Evolutionary conservation across 2,329 filamentous ascomycete genomes (phyloP), one percentile per base, ranked within the genome.

Genomic region (Parastagonospora nodorum): DNA sequence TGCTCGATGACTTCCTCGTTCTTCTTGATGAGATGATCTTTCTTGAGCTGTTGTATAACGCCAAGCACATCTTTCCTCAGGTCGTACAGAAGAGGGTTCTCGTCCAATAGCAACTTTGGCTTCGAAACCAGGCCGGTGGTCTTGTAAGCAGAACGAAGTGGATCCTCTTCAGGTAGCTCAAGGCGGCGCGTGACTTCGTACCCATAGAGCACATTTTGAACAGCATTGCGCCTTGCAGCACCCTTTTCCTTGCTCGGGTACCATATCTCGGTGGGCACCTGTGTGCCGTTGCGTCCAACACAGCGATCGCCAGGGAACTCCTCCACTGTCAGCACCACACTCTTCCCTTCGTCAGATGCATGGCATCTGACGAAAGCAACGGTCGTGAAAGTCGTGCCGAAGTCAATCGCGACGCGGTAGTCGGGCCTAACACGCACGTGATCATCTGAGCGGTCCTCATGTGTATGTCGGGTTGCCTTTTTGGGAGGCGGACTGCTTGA

Each of bases 401-500:
- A 55, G 24, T 61, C 60, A 5, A 63, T 46, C 2, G 57, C 42
- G 11, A 63, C 10, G 8, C 19, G 37, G 19, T 48, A 52, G 35
- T 54, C 45, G 11, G 42, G 28, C 9, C 19, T 37, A 7, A 12
- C 14, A 2, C 19, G 19, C 19, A 24, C 19, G 19, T 24, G 19
- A 24, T 5, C 19, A 24, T 24, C 19, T 24, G 19, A 24, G 5
- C 19, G 3, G 19, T 24, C 19, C 3, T 24, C 19, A 5, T 24
- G 5, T 24, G 19, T 24, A 24, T 5, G 19, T 24, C 5, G 19
- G 19, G 19, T 24, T 5, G 19, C 19, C 19, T 24, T 24, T 24
- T 24, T 24, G 19, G 19, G 19, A 24, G 19, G 19, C 19, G 19
- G 19, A 5, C 19, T 24, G 5, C 19, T 24, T 24, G 19, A 24